These are phyloP conservation scores for Pythium myriotylum DNA, from an alignment of 352 stramenopile species.

Conservation along the genomic window DNA sequence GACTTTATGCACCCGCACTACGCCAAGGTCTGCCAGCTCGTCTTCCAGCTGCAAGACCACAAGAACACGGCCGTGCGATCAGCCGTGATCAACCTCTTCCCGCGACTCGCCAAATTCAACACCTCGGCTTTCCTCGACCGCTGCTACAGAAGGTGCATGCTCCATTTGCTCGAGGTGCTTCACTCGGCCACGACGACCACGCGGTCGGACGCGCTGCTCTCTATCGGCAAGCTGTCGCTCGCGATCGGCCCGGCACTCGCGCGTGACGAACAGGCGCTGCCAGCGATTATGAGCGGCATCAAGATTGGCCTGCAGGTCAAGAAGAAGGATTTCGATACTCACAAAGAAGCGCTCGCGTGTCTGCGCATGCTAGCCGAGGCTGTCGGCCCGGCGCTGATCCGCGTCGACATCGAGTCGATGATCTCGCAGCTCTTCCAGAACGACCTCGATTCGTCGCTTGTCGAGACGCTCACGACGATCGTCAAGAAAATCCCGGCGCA, in stretches of 20 bases:
- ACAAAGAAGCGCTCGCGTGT: conserved; percentile 83
- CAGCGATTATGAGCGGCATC: conserved; percentile 86
- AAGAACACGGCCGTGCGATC: conserved; percentile 76
- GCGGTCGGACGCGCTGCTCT: conserved; percentile 76
- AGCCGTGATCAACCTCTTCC: conserved; percentile 86
- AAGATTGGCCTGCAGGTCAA: conserved; percentile 82
- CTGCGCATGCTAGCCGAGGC: conserved; percentile 82
- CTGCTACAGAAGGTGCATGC: conserved; percentile 83
- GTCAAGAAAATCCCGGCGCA: conserved; percentile 83
- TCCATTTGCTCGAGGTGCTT: conserved; percentile 80
- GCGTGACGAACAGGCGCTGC: conserved; percentile 77
- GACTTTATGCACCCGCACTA: conserved; percentile 91
- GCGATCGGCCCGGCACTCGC: conserved; percentile 77
- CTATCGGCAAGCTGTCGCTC: conserved; percentile 82
- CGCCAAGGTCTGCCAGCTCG: conserved; percentile 63
- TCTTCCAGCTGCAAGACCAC: conserved; percentile 80
- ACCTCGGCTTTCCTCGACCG: conserved; percentile 85
- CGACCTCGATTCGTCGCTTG: conserved; percentile 75
- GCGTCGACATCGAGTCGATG: conserved; percentile 83
- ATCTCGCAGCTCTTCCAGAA: conserved; percentile 82
- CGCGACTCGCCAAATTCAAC: conserved; percentile 88
- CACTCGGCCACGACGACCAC: conserved; percentile 81
- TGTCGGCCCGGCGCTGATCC: conserved; percentile 69
- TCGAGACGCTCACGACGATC: conserved; percentile 84
- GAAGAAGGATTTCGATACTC: conserved; percentile 84